Conservation (phyloP, 805 yeast species). For the Barnettozyma siamensis region DNA sequence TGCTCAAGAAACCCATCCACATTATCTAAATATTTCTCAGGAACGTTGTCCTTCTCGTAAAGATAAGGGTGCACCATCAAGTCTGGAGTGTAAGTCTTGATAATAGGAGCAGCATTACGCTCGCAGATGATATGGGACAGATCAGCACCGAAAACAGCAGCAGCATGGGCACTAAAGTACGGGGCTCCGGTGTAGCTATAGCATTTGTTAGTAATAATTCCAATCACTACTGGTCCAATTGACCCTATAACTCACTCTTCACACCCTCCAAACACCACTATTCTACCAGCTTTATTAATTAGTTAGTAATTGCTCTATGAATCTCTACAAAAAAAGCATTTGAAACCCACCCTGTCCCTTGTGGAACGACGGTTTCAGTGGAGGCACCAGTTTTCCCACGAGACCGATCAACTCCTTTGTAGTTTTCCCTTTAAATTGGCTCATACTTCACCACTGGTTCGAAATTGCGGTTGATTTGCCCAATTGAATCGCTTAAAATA, state of each 20-base stretch:
- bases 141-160: slow-evolving; percentile 83
- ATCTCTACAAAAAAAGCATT: neutral
- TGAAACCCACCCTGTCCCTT: slow-evolving; percentile 67
- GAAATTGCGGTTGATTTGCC: neutral
- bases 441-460: slow-evolving; percentile 3
- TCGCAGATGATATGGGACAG: slow-evolving; percentile 89
- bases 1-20: slow-evolving; percentile 30
- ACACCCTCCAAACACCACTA: slow-evolving; percentile 89
- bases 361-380: slow-evolving; percentile 62
- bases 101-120: slow-evolving; percentile 65
- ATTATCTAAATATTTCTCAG: slow-evolving; percentile 11
- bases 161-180: slow-evolving; percentile 79
- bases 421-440: slow-evolving; percentile 10
- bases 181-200: slow-evolving; percentile 89
- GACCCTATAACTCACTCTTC: slow-evolving; percentile 49
- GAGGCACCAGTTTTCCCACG: slow-evolving; percentile 63
- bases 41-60: slow-evolving; percentile 35
- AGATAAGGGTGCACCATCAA: slow-evolving; percentile 94
- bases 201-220: slow-evolving; percentile 6
- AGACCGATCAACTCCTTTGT: slow-evolving; percentile 39
- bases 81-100: slow-evolving; percentile 86
- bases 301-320: neutral
- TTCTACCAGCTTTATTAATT: slow-evolving; percentile 50
- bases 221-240: neutral
- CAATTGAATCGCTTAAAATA: neutral